Evolutionary conservation across 306 rosid species (phyloP), one percentile per base, ranked within the genome.

Genomic region (Luffa aegyptiaca): DNA sequence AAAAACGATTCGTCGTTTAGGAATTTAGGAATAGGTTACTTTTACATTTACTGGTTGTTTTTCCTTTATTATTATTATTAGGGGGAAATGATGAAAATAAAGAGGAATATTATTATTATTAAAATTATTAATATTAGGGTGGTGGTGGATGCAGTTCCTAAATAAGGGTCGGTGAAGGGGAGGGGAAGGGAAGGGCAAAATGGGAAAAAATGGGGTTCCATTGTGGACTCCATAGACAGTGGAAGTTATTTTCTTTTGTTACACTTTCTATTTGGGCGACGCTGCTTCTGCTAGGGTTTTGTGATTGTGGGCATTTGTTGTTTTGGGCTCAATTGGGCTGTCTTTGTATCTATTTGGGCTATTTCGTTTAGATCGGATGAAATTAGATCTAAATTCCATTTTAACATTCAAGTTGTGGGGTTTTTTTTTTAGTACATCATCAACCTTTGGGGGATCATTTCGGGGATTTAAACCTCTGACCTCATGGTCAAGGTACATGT

Each of bases 141-240:
- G 58, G 26, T 36, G 49, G 20, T 57, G 74, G 31, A 35, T 69
- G 75, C 37, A 8, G 57, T 31, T 70, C 46, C 71, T 20, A n/a
- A 42, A 42, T 26, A n/a, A 62, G 75, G 57, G 77, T 72, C 59
- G 77, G 77, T 72, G 77, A 48, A 49, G 56, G 58, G 44, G 20
- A 14, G 31, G 31, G 31, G 31, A 26, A 48, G 10, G 49, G 36
- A 10, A 16, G 1, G 3, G 66, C 16, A 4, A 10, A 26, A 37
- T 66, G 33, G 31, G 31, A 26, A 26, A 26, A 26, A 26, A 26
- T 26, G 31, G 31, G 74, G 31, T 66, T 66, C 16, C 33, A 2
- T 41, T 18, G 49, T 66, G 74, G 74, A 66, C 49, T 35, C 64
- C 62, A 57, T 20, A 21, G 37, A 9, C 33, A 61, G 20, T 53